Conservation (phyloP, 148 eudicot genomes). For the Rhododendron ferrugineum region DNA sequence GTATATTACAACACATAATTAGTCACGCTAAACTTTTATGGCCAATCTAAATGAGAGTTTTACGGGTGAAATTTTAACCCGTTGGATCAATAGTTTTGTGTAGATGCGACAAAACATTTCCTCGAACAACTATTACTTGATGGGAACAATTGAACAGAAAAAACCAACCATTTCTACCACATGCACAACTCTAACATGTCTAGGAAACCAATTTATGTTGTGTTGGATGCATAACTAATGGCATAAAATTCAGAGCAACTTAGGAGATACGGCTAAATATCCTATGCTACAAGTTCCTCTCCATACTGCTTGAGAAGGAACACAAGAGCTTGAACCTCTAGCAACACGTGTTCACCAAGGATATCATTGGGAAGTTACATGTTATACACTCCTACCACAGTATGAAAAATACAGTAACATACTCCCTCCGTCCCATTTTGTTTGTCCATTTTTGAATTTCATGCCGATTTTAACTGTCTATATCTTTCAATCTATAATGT, state of each 20-base stretch:
- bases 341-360: background rate
- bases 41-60: background rate
- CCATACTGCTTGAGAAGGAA: background rate
- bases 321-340: background rate
- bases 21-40: background rate
- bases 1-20: background rate
- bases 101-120: background rate
- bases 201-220: background rate
- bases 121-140: background rate
- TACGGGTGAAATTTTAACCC: background rate
- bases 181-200: background rate
- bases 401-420: background rate
- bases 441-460: no score
- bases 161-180: background rate
- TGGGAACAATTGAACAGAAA: background rate
- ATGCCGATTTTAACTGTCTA: no score
- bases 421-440: no score
- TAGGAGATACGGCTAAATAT: background rate
- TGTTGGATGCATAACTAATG: background rate
- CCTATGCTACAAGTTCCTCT: background rate
- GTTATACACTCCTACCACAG: background rate
- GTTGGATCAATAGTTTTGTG: background rate
- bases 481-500: no score
- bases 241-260: slow-evolving; percentile 4
- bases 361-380: background rate